Base-by-base conservation (phyloP, 805 yeast genomes). In the Yamadazyma olivae region DNA sequence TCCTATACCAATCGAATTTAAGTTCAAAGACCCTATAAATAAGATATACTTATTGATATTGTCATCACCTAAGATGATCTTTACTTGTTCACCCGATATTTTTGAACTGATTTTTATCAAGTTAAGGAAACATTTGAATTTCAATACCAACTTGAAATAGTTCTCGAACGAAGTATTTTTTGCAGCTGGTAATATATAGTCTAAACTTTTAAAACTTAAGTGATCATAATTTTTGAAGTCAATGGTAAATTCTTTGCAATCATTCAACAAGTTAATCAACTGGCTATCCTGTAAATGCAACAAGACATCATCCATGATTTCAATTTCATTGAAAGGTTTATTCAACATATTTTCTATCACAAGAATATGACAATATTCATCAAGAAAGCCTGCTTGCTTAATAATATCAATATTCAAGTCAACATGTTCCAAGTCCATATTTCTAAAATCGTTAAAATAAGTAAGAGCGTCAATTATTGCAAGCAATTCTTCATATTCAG, bases 101-200 rank as follows among this genome's bases (percentile, higher is more conserved):
- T 37, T 39, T 6, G 39, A 33, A 2, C 41, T 33, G 14, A 41
- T 38, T n/a, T 32, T 36, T 30, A 44, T 35, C 14, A 44, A 9
- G 30, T 35, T 41, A n/a, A 44, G 30, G 24, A 44, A 44, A 29
- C 33, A 32, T 17, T 44, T 44, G 31, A 36, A 39, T 21, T 38
- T 41, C 6, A 44, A 17, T 12, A 30, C 24, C 30, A 27, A 24
- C 16, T 19, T 18, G 18, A 44, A 39, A 23, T 44, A 44, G 9
- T 32, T 24, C 9, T 33, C 30, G 30, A 44, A 44, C 2, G 33
- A 20, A 8, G 23, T 31, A n/a, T 36, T 41, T 2, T n/a, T 18
- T 1, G 35, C 38, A 15, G 3, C 13, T 6, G 45, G 46, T 12
- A 38, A 21, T 6, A 44, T 17, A 25, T 30, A 41, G 13, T 20